Percentiles rank a stretch among this genome's conserved stretches.
Conservation (phyloP, 306 rosid genomes). For the Glycine tomentella region DNA sequence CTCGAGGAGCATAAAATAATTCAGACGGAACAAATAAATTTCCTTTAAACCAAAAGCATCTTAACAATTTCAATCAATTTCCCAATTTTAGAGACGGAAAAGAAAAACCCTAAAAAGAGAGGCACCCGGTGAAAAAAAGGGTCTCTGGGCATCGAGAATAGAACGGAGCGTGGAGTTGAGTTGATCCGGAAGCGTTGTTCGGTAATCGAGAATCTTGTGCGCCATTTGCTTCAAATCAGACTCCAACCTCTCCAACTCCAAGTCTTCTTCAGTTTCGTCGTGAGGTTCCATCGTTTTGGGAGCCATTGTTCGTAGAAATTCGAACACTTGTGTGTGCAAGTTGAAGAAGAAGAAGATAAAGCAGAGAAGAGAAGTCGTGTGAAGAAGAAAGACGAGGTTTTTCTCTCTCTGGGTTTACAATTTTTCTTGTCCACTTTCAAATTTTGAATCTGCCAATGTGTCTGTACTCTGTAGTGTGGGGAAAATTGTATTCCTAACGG, state of each 20-base stretch:
- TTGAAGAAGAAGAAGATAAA: neutral
- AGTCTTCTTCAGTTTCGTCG: slow-evolving; percentile 34
- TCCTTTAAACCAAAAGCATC: neutral
- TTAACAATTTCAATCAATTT: neutral
- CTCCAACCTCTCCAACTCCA: slow-evolving; percentile 63
- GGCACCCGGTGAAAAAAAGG: slow-evolving; percentile 48
- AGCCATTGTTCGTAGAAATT: slow-evolving; percentile 47
- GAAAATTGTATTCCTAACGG: too few relatives aligned
- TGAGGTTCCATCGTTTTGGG: slow-evolving; percentile 25
- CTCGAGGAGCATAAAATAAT: neutral
- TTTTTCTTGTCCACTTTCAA: neutral
- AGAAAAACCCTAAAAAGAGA: slow-evolving; percentile 40
- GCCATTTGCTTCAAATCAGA: slow-evolving; percentile 66
- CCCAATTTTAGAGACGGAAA: neutral
- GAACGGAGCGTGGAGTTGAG: slow-evolving; percentile 63
- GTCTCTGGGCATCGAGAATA: slow-evolving; percentile 62
- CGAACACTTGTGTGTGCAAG: neutral
- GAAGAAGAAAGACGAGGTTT: neutral
- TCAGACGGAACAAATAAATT: neutral
- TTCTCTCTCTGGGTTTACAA: neutral
- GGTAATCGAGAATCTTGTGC: slow-evolving; percentile 62
- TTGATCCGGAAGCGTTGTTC: slow-evolving; percentile 69
- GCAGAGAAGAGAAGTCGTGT: too few relatives aligned
- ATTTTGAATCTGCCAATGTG: neutral
- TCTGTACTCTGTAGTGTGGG: neutral